Evolutionary conservation across 148 eudicot genomes (phyloP), one percentile per base, ranked within the genome.

Genomic region (Rhododendron simsii): DNA sequence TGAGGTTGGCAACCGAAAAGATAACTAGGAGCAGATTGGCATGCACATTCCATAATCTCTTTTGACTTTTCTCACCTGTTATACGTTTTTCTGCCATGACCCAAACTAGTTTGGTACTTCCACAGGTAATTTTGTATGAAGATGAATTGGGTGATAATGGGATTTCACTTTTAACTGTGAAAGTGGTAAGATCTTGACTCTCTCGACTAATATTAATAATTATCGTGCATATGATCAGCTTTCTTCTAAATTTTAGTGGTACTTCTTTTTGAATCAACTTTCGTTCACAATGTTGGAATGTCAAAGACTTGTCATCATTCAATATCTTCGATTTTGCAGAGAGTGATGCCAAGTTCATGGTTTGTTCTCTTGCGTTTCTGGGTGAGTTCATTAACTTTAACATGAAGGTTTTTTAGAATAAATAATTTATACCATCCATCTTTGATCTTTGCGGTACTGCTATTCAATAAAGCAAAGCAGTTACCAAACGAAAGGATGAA

Each of bases 331-430:
- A 44, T 81, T 85, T 84, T 93, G 90, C 91, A 95, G 98, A 94
- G 99, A 87, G 98, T 96, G 83, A 95, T 94, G 97, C 96, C 98
- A 26, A 96, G 96, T 83, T 93, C 97, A 79, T 96, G 98, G 99
- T 96, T 92, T 90, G 93, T 96, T 87, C 98, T 96, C 82, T 89
- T 96, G 88, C 98, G 98, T 87, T 96, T 92, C 87, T 96, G 98
- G 98, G 98, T 96, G 90, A 93, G 98, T 90, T n/a, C 28, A 20
- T 4, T 55, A 55, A 15, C 71, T 75, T 35, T 16, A 53, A 83
- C 50, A 55, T 82, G 61, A 65, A 74, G 8, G 3, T 13, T 82
- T n/a, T 69, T 7, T 51, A n/a, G 50, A 57, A 81, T 18, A 30
- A 23, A 2, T 30, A 21, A 5, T 35, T 48, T 50, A 1, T 84